Conservation (phyloP, 1,284 basidiomycete genomes). For the Erythrobasidium hasegawianum region DNA sequence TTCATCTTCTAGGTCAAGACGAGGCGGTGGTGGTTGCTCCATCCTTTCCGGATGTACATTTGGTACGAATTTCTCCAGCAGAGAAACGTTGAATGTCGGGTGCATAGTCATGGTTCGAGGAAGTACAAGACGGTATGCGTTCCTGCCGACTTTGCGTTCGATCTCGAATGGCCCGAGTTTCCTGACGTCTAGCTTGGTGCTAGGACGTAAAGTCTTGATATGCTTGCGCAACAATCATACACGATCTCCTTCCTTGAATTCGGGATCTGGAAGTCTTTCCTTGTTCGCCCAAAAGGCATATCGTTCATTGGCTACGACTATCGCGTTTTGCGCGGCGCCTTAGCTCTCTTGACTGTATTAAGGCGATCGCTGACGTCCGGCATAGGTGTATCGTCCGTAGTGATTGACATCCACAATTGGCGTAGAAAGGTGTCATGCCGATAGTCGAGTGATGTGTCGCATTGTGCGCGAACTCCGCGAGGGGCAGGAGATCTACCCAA, state of each 20-base stretch:
- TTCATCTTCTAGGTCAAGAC: neutral
- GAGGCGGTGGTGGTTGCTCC: constrained; percentile 4
- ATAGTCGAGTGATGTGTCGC: constrained; percentile 38
- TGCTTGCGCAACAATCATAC: constrained; percentile 9
- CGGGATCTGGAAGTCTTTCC: constrained; percentile 1
- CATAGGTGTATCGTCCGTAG: no score
- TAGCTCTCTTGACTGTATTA: no score
- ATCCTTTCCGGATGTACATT: constrained; percentile 7
- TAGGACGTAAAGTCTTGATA: constrained; percentile 36
- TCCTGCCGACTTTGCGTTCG: neutral
- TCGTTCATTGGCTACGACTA: neutral
- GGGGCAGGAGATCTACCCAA: constrained; percentile 42
- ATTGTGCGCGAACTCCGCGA: constrained; percentile 46
- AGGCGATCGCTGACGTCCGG: no score
- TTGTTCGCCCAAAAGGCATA: constrained; percentile 21
- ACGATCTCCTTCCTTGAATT: constrained; percentile 4
- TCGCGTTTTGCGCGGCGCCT: no score
- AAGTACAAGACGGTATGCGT: constrained; percentile 23
- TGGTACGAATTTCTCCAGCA: constrained; percentile 14
- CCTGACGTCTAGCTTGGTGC: constrained; percentile 19
- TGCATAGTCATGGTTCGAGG: constrained; percentile 28
- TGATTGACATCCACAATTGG: no score
- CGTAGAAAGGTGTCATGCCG: constrained; percentile 37
- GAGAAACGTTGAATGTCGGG: constrained; percentile 25
- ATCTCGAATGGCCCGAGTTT: constrained; percentile 32